Evolutionary conservation across 2,329 filamentous ascomycete species (phyloP).

Genomic region (Cordyceps tenuipes): DNA sequence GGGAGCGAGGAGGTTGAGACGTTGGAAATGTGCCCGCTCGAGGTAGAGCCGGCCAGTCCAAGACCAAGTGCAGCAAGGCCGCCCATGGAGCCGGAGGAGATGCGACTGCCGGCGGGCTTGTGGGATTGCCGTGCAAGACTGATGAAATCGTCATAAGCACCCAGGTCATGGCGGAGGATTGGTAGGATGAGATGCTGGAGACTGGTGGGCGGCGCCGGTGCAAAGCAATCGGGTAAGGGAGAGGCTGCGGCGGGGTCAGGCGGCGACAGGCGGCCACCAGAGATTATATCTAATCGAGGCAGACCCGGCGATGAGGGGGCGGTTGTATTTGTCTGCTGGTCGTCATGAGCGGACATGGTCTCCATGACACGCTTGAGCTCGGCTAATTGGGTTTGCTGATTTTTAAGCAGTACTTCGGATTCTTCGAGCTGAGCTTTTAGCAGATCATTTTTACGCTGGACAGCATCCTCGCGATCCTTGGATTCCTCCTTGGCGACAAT

Average conservation of each 20-base stretch:
- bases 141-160: slow-evolving; percentile 77
- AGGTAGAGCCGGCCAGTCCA: slow-evolving; percentile 37
- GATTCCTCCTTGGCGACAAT: slow-evolving; percentile 80
- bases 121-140: slow-evolving; percentile 64
- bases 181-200: slow-evolving; percentile 79
- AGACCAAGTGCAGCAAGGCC: slow-evolving; percentile 38
- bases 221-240: slow-evolving; percentile 34
- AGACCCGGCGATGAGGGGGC: slow-evolving; percentile 75
- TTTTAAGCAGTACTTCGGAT: slow-evolving; percentile 75
- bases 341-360: slow-evolving; percentile 64
- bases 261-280: slow-evolving; percentile 30
- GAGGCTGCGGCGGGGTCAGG: slow-evolving; percentile 27
- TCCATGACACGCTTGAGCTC: slow-evolving; percentile 92
- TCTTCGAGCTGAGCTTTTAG: slow-evolving; percentile 78
- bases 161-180: slow-evolving; percentile 72
- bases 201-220: slow-evolving; percentile 55
- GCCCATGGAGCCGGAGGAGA: slow-evolving; percentile 60
- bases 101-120: slow-evolving; percentile 52
- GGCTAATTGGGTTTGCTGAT: slow-evolving; percentile 85
- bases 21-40: slow-evolving; percentile 44
- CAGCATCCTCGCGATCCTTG: slow-evolving; percentile 69
- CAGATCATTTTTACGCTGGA: slow-evolving; percentile 81
- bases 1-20: slow-evolving; percentile 52
- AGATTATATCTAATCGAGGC: slow-evolving; percentile 55
- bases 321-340: slow-evolving; percentile 64